These are phyloP conservation scores for Morella rubra DNA, from an alignment of 306 rosid genomes.

Conservation along the genomic window DNA sequence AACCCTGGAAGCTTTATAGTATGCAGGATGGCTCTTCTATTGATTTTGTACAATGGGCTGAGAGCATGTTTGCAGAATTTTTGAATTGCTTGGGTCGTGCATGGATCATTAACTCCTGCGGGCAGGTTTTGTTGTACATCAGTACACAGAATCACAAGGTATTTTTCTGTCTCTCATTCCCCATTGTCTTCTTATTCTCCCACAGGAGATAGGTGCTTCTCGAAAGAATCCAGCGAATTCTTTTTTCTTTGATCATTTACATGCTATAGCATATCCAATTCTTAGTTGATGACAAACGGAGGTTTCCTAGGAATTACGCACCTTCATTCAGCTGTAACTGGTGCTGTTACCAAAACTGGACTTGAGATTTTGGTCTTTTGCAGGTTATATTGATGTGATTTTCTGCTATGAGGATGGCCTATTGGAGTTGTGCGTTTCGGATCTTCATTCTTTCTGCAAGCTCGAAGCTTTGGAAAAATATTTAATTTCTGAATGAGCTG, in stretches of 20 bases:
- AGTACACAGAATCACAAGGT: constrained; percentile 36
- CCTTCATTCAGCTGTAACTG: not conserved
- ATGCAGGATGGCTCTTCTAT: constrained; percentile 33
- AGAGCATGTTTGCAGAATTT: constrained; percentile 34
- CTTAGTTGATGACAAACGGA: not conserved
- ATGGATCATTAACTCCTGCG: constrained; percentile 29
- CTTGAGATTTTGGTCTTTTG: not conserved
- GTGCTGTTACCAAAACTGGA: not conserved
- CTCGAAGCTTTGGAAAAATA: constrained; percentile 16
- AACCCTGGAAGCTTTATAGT: constrained; percentile 80
- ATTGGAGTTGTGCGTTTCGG: not conserved
- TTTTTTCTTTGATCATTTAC: constrained; percentile 14
- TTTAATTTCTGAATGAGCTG: constrained; percentile 23
- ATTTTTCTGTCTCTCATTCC: constrained; percentile 14
- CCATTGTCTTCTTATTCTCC: not conserved
- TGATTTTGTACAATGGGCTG: constrained; percentile 27
- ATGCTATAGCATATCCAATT: constrained; percentile 16
- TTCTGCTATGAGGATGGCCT: constrained; percentile 26
- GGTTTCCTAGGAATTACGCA: not conserved
- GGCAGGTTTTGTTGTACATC: constrained; percentile 32
- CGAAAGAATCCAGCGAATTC: constrained; percentile 11
- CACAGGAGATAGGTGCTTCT: not conserved
- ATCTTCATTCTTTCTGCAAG: constrained; percentile 15
- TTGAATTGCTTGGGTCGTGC: constrained; percentile 58
- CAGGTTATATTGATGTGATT: constrained; percentile 20